Conservation (phyloP, 768 basidiomycete species). For the Collybia nuda region DNA sequence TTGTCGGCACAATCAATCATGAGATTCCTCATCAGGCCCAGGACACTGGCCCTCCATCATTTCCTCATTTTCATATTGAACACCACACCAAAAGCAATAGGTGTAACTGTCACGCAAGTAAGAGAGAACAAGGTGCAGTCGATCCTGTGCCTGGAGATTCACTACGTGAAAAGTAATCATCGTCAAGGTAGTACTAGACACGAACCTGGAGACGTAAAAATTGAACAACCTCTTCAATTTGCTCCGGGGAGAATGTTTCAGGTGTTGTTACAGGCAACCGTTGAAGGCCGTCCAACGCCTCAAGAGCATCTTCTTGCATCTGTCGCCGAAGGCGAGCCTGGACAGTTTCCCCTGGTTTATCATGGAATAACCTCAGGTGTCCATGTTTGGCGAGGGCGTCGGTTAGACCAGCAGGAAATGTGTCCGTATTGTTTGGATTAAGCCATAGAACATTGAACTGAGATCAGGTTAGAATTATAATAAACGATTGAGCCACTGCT, state of each 20-base stretch:
- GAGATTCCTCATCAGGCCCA: conserved; percentile 73
- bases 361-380: conserved; percentile 18
- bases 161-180: conserved; percentile 3
- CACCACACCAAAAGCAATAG: conserved; percentile 92
- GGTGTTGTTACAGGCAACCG: conserved; percentile 18
- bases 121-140: conserved; percentile 62
- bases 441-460: conserved; percentile 87
- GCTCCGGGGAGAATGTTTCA: conserved; percentile 46
- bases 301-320: conserved; percentile 75
- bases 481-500: not conserved
- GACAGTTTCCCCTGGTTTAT: conserved; percentile 29
- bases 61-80: conserved; percentile 60
- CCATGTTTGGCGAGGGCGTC: conserved; percentile 51
- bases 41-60: conserved; percentile 72
- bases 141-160: conserved; percentile 60
- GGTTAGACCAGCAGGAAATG: conserved; percentile 66
- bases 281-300: conserved; percentile 44
- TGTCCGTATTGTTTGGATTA: conserved; percentile 59
- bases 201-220: conserved; percentile 68
- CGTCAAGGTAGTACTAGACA: not conserved
- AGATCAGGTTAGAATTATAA: conserved; percentile 4
- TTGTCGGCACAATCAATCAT: conserved; percentile 54
- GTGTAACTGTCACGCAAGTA: conserved; percentile 72
- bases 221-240: conserved; percentile 64
- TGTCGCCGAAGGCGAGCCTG: conserved; percentile 63